A percentile compares a stretch with the other conserved stretches of the same genome.
Conservation (phyloP, 169 alveolate genomes). For the Theileria parva region DNA sequence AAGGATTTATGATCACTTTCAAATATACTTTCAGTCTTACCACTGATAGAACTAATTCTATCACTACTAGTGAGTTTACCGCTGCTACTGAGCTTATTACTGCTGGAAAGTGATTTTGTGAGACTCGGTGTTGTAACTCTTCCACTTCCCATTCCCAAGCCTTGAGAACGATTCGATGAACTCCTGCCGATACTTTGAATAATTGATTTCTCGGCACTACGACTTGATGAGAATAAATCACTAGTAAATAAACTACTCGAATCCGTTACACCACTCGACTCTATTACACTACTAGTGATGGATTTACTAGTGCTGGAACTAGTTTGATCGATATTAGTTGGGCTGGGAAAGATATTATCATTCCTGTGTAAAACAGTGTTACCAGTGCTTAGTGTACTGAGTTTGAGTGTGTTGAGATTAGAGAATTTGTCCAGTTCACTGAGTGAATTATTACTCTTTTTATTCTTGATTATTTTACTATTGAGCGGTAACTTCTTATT, state of each 20-base stretch:
- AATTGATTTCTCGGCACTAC: background rate
- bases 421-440: background rate
- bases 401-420: background rate
- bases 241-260: background rate
- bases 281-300: background rate
- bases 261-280: too few relatives aligned
- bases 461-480: background rate
- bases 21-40: background rate
- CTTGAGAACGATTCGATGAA: background rate
- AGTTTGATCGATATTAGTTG: background rate
- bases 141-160: background rate
- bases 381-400: background rate
- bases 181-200: background rate
- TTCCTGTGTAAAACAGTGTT: background rate
- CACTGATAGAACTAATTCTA: background rate
- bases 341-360: background rate
- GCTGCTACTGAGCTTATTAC: background rate
- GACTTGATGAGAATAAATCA: background rate
- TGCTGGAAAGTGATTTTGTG: background rate
- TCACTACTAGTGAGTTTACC: background rate
- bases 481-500: background rate
- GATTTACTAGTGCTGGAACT: background rate
- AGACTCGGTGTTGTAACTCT: background rate
- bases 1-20: background rate
- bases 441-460: background rate